A percentile compares a stretch with the other conserved stretches of the same genome.
phyloP scores from a whole-genome alignment of 352 stramenopile species.

The Phytophthora tentaculata region DNA sequence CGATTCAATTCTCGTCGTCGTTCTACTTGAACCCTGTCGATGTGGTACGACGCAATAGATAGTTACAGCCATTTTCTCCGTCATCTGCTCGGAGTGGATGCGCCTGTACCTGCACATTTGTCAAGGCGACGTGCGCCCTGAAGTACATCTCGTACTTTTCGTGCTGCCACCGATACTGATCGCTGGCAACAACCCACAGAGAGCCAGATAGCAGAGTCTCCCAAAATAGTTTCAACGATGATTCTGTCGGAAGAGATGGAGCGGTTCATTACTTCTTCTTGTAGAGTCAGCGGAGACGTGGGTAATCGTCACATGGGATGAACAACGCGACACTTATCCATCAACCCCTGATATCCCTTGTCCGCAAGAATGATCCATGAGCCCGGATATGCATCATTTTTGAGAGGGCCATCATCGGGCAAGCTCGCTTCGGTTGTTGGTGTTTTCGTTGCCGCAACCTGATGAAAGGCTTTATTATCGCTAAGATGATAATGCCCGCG shows the following conservation, averaged over 20 bases:
- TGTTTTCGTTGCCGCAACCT: neutral
- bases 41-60: no score
- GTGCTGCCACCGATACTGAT: slow-evolving; percentile 9
- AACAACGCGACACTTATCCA: neutral
- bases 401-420: neutral
- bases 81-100: no score
- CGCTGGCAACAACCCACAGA: neutral
- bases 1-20: no score
- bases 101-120: slow-evolving; percentile 1
- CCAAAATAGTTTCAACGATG: neutral
- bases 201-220: neutral
- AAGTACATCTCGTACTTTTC: slow-evolving; percentile 14
- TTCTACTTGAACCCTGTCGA: no score
- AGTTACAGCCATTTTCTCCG: no score
- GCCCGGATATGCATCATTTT: neutral
- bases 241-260: neutral
- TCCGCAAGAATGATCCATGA: neutral
- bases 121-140: slow-evolving; percentile 9
- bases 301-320: neutral
- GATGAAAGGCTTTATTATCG: neutral
- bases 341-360: neutral
- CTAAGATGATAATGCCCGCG: neutral
- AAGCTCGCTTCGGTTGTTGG: neutral
- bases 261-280: neutral
- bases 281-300: neutral